Percentiles rank a stretch among this genome's conserved stretches.
Conservation (phyloP, 176 grass and related monocot species). For the Pharus latifolius region DNA sequence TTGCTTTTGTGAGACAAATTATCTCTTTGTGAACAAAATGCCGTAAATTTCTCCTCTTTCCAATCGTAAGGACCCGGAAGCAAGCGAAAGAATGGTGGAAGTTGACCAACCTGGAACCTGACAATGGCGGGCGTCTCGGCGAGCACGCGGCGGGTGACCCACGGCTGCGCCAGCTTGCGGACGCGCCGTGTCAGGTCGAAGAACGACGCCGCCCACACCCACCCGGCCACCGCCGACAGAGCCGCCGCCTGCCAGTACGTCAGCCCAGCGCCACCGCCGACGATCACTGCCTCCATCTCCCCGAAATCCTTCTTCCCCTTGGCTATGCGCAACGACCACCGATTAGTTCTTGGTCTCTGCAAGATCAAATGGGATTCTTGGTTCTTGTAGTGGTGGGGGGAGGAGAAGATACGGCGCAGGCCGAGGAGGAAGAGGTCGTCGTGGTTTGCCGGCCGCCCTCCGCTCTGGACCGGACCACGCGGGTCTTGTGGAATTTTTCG, state of each 20-base stretch:
- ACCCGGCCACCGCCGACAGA: slow-evolving; percentile 51
- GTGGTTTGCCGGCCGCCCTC: slow-evolving; percentile 20
- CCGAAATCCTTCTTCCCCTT: too few relatives aligned
- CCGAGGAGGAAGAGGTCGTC: slow-evolving; percentile 17
- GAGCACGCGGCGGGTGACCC: slow-evolving; percentile 56
- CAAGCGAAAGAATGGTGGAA: not conserved
- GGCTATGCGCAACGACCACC: not conserved
- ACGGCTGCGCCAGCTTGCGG: slow-evolving; percentile 54
- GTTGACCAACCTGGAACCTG: slow-evolving; percentile 55
- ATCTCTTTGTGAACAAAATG: slow-evolving; percentile 6
- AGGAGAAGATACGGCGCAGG: not conserved
- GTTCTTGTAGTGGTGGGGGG: slow-evolving; percentile 17
- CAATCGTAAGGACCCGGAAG: not conserved
- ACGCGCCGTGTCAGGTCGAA: slow-evolving; percentile 70
- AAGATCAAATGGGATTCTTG: too few relatives aligned
- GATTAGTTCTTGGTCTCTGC: not conserved
- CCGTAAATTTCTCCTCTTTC: not conserved
- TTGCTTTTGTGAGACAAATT: not conserved
- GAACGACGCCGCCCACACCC: slow-evolving; percentile 66
- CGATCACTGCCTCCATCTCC: slow-evolving; percentile 8
- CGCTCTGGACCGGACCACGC: slow-evolving; percentile 30
- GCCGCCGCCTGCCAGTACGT: slow-evolving; percentile 69
- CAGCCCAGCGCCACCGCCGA: slow-evolving; percentile 39
- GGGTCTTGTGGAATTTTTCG: not conserved
- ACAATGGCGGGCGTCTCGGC: slow-evolving; percentile 57